Conservation (phyloP, 2,329 filamentous ascomycete species). For the Aciculosporium take region DNA sequence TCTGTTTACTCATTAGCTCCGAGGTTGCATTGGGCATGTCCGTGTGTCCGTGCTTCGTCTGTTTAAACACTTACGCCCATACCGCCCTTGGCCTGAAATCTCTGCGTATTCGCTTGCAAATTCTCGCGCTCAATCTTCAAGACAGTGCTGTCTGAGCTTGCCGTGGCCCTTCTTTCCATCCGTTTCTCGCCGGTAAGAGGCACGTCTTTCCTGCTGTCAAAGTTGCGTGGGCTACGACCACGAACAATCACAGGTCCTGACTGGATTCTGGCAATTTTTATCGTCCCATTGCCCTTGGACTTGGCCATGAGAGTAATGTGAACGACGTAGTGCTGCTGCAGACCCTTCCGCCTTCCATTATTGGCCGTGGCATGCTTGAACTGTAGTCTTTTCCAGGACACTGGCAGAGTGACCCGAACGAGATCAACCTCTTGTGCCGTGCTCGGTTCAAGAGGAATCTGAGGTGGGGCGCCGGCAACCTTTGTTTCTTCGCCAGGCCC, state of each 20-base stretch:
- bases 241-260: constrained; percentile 92
- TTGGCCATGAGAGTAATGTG: constrained; percentile 73
- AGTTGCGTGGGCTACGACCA: constrained; percentile 83
- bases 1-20: constrained; percentile 13
- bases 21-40: neutral
- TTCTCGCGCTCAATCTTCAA: constrained; percentile 22
- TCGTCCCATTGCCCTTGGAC: constrained; percentile 49
- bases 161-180: constrained; percentile 29
- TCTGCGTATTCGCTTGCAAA: constrained; percentile 15
- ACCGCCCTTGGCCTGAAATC: constrained; percentile 19
- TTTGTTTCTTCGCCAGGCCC: constrained; percentile 35
- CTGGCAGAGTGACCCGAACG: constrained; percentile 63
- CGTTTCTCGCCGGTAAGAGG: constrained; percentile 48
- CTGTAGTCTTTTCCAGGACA: constrained; percentile 87
- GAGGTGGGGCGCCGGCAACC: constrained; percentile 35
- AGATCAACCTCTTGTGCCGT: constrained; percentile 59
- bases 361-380: constrained; percentile 96
- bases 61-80: constrained; percentile 17
- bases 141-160: constrained; percentile 18
- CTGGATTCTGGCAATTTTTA: constrained; percentile 68
- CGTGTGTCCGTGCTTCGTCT: neutral
- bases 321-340: constrained; percentile 91
- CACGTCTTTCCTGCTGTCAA: constrained; percentile 78
- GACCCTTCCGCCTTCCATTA: constrained; percentile 81
- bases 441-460: constrained; percentile 39